Conservation (phyloP, 1,284 basidiomycete genomes). For the Trichosporon asahii region DNA sequence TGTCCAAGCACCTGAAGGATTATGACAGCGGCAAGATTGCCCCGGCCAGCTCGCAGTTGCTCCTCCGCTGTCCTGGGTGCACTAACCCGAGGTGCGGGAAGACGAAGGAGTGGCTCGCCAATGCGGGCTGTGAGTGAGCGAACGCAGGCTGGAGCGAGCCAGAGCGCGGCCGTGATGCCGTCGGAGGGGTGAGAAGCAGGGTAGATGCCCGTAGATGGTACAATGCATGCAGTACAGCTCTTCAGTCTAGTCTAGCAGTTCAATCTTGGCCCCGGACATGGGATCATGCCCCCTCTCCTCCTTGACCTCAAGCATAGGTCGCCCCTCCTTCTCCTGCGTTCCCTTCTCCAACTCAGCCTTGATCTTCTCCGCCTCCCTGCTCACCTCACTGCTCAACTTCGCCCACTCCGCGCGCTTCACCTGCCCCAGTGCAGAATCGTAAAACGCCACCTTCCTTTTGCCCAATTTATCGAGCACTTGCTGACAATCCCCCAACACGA, state of each 20-base stretch:
- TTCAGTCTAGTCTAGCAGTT: conserved; percentile 19
- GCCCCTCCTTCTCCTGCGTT: neutral
- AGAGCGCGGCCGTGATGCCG: too few species aligned
- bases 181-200: neutral
- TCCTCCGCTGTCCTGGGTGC: conserved; percentile 88
- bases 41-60: conserved; percentile 74
- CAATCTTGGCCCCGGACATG: conserved; percentile 7
- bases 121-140: conserved; percentile 39
- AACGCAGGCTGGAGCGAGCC: too few species aligned
- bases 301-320: neutral
- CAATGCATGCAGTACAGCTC: conserved; percentile 1
- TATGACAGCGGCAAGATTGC: conserved; percentile 55
- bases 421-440: conserved; percentile 32
- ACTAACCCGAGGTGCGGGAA: conserved; percentile 79
- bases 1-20: conserved; percentile 71
- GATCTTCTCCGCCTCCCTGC: conserved; percentile 29
- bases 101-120: conserved; percentile 82
- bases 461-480: conserved; percentile 24
- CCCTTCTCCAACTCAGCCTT: conserved; percentile 18
- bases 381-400: conserved; percentile 30
- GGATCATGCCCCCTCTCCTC: neutral
- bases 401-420: conserved; percentile 40
- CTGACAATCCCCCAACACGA: conserved; percentile 38
- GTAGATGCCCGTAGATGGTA: neutral
- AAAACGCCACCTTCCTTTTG: conserved; percentile 44